Evolutionary conservation across 2,329 filamentous ascomycete genomes (phyloP).

Genomic region (Cordyceps tenuipes): DNA sequence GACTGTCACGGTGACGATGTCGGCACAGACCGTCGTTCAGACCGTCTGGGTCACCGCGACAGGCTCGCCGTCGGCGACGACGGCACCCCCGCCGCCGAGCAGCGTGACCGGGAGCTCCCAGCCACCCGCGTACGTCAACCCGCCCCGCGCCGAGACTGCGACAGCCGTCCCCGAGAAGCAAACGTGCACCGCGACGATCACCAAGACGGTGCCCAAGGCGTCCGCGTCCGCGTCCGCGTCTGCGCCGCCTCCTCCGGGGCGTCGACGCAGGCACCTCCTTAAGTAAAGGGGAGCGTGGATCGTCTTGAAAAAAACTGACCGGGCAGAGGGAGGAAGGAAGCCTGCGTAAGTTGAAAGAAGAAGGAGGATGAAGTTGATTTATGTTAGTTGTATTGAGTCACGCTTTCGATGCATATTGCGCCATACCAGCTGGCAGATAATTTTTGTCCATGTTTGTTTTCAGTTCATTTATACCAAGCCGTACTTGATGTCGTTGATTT

Average conservation of each 20-base stretch:
- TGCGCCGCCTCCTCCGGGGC: too few relatives aligned
- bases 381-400: not conserved
- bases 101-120: not conserved
- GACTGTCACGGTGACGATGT: conserved; percentile 28
- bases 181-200: too few relatives aligned
- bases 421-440: conserved; percentile 1
- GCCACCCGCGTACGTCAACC: not conserved
- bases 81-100: not conserved
- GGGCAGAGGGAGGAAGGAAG: not conserved
- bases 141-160: too few relatives aligned
- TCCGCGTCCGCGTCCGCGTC: too few relatives aligned
- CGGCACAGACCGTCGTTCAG: conserved; percentile 30
- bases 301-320: too few relatives aligned
- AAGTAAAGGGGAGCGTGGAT: too few relatives aligned
- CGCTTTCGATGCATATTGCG: not conserved
- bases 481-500: conserved; percentile 9
- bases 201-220: too few relatives aligned
- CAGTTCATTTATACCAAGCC: not conserved
- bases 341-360: not conserved
- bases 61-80: too few relatives aligned
- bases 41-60: conserved; percentile 21
- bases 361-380: not conserved
- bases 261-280: too few relatives aligned
- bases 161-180: too few relatives aligned
- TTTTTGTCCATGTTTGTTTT: not conserved